These are phyloP conservation scores for Fusarium continuum DNA, from an alignment of 2,329 filamentous ascomycete genomes.

Conservation along the genomic window DNA sequence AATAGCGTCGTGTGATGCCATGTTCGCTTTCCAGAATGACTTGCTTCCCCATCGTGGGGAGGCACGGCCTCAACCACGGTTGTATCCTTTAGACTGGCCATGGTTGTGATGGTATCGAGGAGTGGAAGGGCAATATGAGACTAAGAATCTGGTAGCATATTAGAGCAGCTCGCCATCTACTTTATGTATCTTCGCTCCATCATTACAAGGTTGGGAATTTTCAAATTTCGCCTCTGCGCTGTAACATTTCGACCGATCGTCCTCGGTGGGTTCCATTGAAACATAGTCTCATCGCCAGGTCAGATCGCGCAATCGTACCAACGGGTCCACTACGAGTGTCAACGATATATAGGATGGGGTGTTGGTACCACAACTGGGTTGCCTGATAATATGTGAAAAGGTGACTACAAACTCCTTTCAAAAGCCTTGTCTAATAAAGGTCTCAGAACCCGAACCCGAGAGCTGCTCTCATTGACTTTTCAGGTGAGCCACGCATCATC, in stretches of 20 bases:
- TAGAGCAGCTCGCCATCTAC: too few relatives aligned
- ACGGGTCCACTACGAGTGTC: background rate
- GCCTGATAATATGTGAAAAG: background rate
- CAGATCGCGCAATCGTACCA: background rate
- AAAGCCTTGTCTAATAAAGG: background rate
- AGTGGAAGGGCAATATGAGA: too few relatives aligned
- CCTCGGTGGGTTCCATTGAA: background rate
- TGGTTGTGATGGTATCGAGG: background rate
- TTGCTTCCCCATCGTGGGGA: background rate
- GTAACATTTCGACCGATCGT: background rate
- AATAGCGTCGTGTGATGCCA: constrained; percentile 64
- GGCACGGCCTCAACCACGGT: background rate
- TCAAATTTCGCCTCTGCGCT: background rate
- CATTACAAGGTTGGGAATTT: background rate
- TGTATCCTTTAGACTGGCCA: background rate
- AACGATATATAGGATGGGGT: background rate
- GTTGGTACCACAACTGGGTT: background rate
- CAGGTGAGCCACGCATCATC: background rate
- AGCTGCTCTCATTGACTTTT: background rate
- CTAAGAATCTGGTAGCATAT: too few relatives aligned
- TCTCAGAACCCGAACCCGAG: background rate
- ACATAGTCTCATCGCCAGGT: background rate
- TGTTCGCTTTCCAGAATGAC: constrained; percentile 4
- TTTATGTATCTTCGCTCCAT: background rate
- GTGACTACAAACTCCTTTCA: background rate